Base-by-base conservation (phyloP, 345 rosid species). In the Populus davidiana region DNA sequence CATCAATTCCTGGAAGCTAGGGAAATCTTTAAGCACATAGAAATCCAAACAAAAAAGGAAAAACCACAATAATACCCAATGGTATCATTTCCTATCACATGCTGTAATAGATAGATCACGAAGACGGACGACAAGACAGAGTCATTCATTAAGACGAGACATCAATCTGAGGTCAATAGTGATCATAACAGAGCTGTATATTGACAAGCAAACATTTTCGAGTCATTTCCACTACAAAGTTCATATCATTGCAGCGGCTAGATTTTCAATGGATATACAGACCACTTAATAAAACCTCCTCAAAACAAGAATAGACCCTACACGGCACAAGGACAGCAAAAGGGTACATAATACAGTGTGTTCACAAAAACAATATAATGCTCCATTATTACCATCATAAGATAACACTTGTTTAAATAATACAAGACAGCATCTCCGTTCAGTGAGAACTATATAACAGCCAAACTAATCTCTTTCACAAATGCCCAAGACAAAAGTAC, bases 371-470 rank as follows among this genome's bases (percentile, higher is more conserved):
- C 39, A 50, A 75, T 52, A 62, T 2, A 68, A 49, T 21, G 23
- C 56, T 68, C 67, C 47, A 39, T 75, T 74, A 78, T 85, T 85
- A 71, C 69, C 35, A 62, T 33, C 71, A 67, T 17, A 18, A 67
- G 44, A 61, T 39, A 69, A 77, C 39, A 70, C 50, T 49, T 61
- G 6, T 27, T 54, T 17, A 69, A 80, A 82, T 69, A 41, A 61
- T 54, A 78, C 82, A 80, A 56, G 61, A 72, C 71, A 43, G 59
- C 63, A 56, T 72, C 72, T 38, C 76, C 25, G 49, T 61, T 72
- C 47, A 38, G 59, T 69, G 64, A 54, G 0, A 61, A 83, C 68
- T 59, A 85, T 67, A 54, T 85, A 75, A 84, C 80, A 84, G 70
- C 75, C 68, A 74, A 7, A 78, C 72, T 13, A 73, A 66, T 75